phyloP scores from a whole-genome alignment of 2,329 filamentous ascomycete species.

The Calycina herbarum region DNA sequence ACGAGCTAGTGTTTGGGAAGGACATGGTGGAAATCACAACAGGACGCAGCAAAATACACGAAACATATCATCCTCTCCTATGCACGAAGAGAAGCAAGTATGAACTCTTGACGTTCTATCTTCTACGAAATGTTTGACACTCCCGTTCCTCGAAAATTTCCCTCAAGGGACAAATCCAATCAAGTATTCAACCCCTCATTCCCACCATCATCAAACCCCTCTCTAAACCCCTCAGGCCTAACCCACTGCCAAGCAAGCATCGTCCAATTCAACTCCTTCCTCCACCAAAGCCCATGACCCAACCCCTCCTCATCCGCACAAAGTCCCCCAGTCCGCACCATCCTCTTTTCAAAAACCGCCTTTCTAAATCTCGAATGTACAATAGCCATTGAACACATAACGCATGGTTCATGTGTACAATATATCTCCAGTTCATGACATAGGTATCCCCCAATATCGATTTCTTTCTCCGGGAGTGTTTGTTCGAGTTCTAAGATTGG shows the following conservation, averaged over 20 bases:
- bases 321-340: slow-evolving; percentile 79
- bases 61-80: no score
- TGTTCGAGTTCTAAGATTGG: slow-evolving; percentile 69
- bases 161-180: background rate
- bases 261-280: slow-evolving; percentile 82
- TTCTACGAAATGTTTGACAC: no score
- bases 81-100: no score
- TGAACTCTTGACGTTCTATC: no score
- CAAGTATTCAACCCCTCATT: background rate
- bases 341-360: slow-evolving; percentile 76
- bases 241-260: slow-evolving; percentile 69
- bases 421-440: slow-evolving; percentile 94
- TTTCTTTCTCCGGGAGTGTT: slow-evolving; percentile 57
- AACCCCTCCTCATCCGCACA: slow-evolving; percentile 68
- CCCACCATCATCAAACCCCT: background rate
- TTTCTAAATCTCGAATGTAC: slow-evolving; percentile 89
- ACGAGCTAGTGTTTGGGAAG: no score
- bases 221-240: background rate
- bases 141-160: no score
- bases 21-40: no score
- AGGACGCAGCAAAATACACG: no score
- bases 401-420: slow-evolving; percentile 91
- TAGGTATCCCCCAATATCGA: slow-evolving; percentile 76
- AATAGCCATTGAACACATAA: slow-evolving; percentile 96
- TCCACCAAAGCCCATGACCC: slow-evolving; percentile 69